These are phyloP conservation scores for Diplosphaera chodatii DNA, from an alignment of 139 green algal species.

Conservation along the genomic window DNA sequence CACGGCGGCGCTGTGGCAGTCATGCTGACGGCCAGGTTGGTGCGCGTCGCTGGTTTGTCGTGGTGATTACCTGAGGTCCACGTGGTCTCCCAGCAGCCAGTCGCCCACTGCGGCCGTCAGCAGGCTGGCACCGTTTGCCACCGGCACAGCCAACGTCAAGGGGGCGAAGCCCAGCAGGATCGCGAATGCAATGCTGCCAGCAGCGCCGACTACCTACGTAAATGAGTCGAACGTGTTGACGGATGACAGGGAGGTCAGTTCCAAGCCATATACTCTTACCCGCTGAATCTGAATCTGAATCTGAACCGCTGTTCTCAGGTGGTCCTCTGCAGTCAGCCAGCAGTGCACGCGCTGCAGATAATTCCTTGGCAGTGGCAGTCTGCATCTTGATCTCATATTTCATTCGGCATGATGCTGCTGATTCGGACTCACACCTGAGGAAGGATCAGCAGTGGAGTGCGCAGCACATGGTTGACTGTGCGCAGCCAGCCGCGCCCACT, in stretches of 20 bases:
- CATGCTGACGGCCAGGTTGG: no score
- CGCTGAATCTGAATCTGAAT: no score
- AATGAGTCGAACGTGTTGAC: no score
- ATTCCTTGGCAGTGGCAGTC: no score
- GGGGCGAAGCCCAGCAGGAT: conserved; percentile 24
- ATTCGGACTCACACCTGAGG: background rate
- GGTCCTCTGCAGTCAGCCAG: no score
- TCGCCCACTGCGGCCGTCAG: conserved; percentile 55
- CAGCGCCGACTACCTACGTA: conserved; percentile 41
- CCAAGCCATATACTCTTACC: no score
- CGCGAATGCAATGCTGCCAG: conserved; percentile 45
- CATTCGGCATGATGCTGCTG: no score
- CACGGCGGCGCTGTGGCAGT: no score
- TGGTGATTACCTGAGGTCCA: conserved; percentile 13
- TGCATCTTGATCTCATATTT: no score
- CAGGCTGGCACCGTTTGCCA: conserved; percentile 63
- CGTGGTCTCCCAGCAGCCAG: conserved; percentile 47
- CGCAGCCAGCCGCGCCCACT: background rate
- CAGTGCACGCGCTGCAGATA: no score
- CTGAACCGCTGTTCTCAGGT: background rate
- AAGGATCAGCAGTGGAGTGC: background rate
- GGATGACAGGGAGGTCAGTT: no score
- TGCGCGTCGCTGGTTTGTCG: no score
- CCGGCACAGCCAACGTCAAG: conserved; percentile 46
- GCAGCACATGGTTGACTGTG: background rate